Base-by-base conservation (phyloP, 495 filamentous ascomycete species). In the Annulohypoxylon bovei region DNA sequence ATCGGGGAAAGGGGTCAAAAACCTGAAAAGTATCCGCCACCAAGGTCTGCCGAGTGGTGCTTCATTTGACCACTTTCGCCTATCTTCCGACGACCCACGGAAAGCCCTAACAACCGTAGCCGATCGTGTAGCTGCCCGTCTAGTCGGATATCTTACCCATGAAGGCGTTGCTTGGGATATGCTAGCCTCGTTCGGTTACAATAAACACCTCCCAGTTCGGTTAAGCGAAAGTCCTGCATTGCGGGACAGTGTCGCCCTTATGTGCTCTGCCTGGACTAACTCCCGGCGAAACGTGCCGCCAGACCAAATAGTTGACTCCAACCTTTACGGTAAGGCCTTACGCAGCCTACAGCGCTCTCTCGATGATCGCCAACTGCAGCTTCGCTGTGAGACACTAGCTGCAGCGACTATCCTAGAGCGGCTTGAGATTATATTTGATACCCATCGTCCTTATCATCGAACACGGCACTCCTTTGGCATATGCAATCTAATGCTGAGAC, bases 261-360 rank as follows among this genome's bases (percentile, higher is more conserved):
- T 71, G 62, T 62, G 40, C 12, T 66, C 62, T 11, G 23, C 68
- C 23, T 71, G 68, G 68, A n/a, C 52, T 30, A 71, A 71, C 23
- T 54, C 28, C 6, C 50, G 62, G 1, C 68, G 68, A 16, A 56
- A 57, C 22, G 2, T 63, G 1, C 33, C 40, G n/a, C 16, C 35
- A 30, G 30, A 47, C 6, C 33, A 67, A 18, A 33, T 67, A 18
- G 1, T 71, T 2, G 68, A 71, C 33, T 5, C 62, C 6, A 62
- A 20, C 18, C 50, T 71, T 22, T 62, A 71, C n/a, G 62, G 50
- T 11, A 71, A 71, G 35, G 62, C 68, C 11, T 40, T 71, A 25
- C 50, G 68, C 37, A 71, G 52, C 46, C 42, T 71, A 5, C 62
- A 65, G 16, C 68, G 68, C 14, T 58, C 68, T 11, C 44, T 71